phyloP scores from a whole-genome alignment of 169 alveolate species.

The Perkinsus marinus region DNA sequence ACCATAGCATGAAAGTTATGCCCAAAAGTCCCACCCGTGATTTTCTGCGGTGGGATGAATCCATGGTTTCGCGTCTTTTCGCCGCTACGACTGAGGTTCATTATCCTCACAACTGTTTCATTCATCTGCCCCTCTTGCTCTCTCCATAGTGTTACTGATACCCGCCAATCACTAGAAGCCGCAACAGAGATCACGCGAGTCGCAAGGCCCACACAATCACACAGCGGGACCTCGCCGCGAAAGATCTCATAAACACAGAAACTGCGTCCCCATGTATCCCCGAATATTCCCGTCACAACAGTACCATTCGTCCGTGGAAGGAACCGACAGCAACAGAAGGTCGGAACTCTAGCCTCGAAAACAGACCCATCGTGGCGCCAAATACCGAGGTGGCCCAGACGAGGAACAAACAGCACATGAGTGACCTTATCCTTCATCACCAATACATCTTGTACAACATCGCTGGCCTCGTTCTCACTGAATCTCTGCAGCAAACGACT shows the following conservation, averaged over 20 bases:
- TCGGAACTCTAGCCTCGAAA: background rate
- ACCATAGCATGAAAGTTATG: too few relatives aligned
- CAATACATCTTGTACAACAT: background rate
- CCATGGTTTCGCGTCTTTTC: too few relatives aligned
- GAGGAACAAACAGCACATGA: background rate
- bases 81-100: too few relatives aligned
- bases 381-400: background rate
- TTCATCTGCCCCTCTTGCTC: background rate
- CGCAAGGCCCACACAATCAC: background rate
- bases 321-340: background rate
- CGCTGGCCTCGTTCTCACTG: background rate
- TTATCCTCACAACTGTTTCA: too few relatives aligned
- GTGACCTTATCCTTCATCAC: background rate
- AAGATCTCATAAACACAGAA: background rate
- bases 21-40: too few relatives aligned
- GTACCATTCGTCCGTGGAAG: background rate
- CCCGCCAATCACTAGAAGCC: background rate
- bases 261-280: background rate
- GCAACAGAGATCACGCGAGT: background rate
- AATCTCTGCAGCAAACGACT: too few relatives aligned
- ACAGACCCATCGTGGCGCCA: background rate
- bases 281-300: background rate
- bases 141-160: background rate
- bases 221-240: background rate
- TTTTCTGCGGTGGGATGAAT: too few relatives aligned